phyloP scores from a whole-genome alignment of 371 early-diverging fungal genomes.

The Circinella minor region DNA sequence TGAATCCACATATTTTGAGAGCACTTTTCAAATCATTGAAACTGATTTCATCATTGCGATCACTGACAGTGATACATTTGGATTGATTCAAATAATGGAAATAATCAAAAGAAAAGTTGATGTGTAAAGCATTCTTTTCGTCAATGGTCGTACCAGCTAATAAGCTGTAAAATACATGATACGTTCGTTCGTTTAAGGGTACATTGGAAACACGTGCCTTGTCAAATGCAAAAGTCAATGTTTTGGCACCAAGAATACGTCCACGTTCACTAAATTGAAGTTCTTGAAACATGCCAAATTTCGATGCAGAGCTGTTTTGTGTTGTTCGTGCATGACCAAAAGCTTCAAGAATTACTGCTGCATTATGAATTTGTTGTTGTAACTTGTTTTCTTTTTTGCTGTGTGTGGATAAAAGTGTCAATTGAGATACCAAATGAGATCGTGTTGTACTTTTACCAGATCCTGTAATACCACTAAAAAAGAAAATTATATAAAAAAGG shows the following conservation, averaged over 20 bases:
- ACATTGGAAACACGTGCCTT: constrained; percentile 70
- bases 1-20: constrained; percentile 80
- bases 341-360: constrained; percentile 69
- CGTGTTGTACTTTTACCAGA: constrained; percentile 82
- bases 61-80: constrained; percentile 30
- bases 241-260: constrained; percentile 84
- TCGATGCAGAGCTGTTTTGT: constrained; percentile 74
- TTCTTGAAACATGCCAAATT: constrained; percentile 83
- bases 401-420: constrained; percentile 71
- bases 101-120: constrained; percentile 46
- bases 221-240: constrained; percentile 89
- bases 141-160: constrained; percentile 57
- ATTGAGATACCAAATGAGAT: constrained; percentile 66
- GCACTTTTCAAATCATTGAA: constrained; percentile 74
- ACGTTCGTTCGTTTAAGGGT: constrained; percentile 68
- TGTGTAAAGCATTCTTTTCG: constrained; percentile 50
- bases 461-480: constrained; percentile 78
- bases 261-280: constrained; percentile 87
- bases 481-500: neutral
- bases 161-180: constrained; percentile 91
- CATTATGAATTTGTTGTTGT: constrained; percentile 73
- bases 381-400: constrained; percentile 75
- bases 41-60: constrained; percentile 53
- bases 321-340: constrained; percentile 79
- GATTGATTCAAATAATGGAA: constrained; percentile 46